Percentiles rank a stretch among this genome's conserved stretches.
Conservation (phyloP, 306 rosid species). For the Quercus mongolica region DNA sequence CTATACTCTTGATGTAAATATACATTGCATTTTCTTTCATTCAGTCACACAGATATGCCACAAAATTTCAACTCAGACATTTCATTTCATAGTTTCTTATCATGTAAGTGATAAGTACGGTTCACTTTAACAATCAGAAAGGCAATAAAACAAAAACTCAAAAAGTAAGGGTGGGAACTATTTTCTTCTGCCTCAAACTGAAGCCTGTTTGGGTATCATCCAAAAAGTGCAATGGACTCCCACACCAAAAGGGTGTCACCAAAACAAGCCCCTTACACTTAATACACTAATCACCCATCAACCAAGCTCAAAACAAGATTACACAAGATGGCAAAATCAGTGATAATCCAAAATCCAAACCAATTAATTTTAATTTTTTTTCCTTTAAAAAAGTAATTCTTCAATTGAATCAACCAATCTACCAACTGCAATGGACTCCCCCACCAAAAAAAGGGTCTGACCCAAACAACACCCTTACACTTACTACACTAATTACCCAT, state of each 20-base stretch:
- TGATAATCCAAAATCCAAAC: background rate
- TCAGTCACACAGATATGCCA: background rate
- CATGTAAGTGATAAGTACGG: background rate
- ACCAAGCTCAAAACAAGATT: background rate
- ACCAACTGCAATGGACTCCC: background rate
- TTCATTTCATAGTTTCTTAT: background rate
- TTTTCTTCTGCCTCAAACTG: background rate
- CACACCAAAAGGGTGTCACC: background rate
- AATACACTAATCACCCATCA: background rate
- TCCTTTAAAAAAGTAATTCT: too few relatives aligned
- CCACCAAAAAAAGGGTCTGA: background rate
- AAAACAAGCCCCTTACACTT: background rate
- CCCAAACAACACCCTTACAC: background rate
- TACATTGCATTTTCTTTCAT: too few relatives aligned
- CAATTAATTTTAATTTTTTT: too few relatives aligned
- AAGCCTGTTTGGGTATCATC: background rate
- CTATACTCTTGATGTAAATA: too few relatives aligned
- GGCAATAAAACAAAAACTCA: background rate
- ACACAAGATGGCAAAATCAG: background rate
- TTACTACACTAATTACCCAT: background rate
- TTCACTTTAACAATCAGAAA: background rate
- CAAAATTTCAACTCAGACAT: background rate
- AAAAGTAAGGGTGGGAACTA: background rate
- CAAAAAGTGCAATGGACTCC: background rate
- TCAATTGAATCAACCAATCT: too few relatives aligned